Percentiles rank a stretch among this genome's conserved stretches.
These are phyloP conservation scores for Pittosporum tobira DNA, from an alignment of 129 eudicot species.

Conservation along the genomic window DNA sequence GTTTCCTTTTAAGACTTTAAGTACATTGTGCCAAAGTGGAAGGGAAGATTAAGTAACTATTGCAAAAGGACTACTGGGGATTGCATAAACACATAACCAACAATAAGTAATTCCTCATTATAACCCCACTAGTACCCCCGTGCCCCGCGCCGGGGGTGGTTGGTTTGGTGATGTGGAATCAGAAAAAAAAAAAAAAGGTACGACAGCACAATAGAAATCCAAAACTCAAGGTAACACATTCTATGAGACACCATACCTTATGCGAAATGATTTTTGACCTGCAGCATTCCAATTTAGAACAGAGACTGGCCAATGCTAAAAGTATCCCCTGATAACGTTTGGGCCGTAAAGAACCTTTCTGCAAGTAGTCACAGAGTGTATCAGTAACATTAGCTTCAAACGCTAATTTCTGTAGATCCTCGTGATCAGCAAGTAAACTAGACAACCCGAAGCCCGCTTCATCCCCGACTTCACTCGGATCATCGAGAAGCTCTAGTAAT, in stretches of 20 bases:
- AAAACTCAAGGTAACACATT: neutral
- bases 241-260: conserved; percentile 44
- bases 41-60: too few species aligned
- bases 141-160: too few species aligned
- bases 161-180: too few species aligned
- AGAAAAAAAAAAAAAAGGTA: neutral
- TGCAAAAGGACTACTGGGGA: too few species aligned
- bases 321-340: conserved; percentile 70
- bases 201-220: neutral
- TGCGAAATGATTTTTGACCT: conserved; percentile 54
- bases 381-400: conserved; percentile 60
- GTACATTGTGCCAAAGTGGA: too few species aligned
- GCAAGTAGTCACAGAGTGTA: conserved; percentile 50
- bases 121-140: too few species aligned
- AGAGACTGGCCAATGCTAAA: conserved; percentile 54
- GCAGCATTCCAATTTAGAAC: conserved; percentile 81
- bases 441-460: conserved; percentile 83
- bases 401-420: conserved; percentile 69
- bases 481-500: conserved; percentile 86
- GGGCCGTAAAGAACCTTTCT: conserved; percentile 35
- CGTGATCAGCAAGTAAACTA: conserved; percentile 52
- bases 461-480: conserved; percentile 92
- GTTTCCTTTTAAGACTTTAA: too few species aligned
- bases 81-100: too few species aligned
- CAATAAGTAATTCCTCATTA: too few species aligned